Percentiles rank a stretch among this genome's conserved stretches.
Conservation (phyloP, 768 basidiomycete species). For the Trametes sanguinea region DNA sequence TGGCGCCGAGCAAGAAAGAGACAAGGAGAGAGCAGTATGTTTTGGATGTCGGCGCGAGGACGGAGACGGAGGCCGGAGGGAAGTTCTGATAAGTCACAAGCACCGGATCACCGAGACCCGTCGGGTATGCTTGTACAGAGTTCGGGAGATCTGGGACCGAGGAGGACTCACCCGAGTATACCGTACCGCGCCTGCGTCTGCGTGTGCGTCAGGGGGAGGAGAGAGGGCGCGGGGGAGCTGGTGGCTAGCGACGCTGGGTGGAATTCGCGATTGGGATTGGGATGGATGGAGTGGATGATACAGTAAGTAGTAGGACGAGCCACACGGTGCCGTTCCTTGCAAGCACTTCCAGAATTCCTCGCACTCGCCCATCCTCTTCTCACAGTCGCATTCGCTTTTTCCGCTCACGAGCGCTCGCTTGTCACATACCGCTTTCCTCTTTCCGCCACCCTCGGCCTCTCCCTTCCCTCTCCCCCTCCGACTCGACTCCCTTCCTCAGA, state of each 20-base stretch:
- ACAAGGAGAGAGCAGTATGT: not conserved
- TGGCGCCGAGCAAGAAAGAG: not conserved
- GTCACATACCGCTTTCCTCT: constrained; percentile 23
- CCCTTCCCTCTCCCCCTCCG: not conserved
- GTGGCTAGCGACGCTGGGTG: too few relatives aligned
- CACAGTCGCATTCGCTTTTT: constrained; percentile 23
- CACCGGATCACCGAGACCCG: constrained; percentile 4
- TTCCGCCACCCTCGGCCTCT: constrained; percentile 9
- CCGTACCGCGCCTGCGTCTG: too few relatives aligned
- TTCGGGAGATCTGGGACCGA: not conserved
- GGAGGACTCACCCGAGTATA: not conserved
- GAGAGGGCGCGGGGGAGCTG: too few relatives aligned
- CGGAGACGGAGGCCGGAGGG: not conserved
- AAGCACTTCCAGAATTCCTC: constrained; percentile 11
- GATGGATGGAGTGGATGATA: too few relatives aligned
- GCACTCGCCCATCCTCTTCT: constrained; percentile 10
- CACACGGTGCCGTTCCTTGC: constrained; percentile 14
- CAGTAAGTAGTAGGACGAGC: not conserved
- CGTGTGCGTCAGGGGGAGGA: too few relatives aligned
- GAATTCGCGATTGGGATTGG: not conserved
- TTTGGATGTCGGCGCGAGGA: not conserved
- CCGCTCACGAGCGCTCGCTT: constrained; percentile 15
- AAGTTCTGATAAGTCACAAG: not conserved
- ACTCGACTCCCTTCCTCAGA: too few relatives aligned
- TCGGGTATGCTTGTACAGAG: not conserved